A percentile compares a stretch with the other conserved stretches of the same genome.
phyloP scores from a whole-genome alignment of 768 basidiomycete genomes.

The Heimioporus sp. region DNA sequence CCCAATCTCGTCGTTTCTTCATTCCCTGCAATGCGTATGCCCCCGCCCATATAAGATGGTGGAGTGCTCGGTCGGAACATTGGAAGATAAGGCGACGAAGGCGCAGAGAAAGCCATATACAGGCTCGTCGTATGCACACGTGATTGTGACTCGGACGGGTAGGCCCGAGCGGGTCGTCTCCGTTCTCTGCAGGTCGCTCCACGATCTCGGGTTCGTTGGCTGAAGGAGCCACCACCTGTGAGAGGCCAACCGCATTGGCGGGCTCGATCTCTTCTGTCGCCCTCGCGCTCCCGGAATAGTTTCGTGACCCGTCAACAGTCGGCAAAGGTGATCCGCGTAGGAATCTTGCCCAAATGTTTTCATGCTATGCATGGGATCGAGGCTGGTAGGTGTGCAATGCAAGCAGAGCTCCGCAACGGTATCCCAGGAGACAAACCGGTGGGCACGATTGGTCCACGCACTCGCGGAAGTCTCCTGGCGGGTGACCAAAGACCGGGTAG shows the following conservation, averaged over 20 bases:
- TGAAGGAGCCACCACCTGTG: slow-evolving; percentile 8
- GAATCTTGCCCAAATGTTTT: slow-evolving; percentile 16
- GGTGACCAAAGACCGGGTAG: slow-evolving; percentile 23
- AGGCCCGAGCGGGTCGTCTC: slow-evolving; percentile 27
- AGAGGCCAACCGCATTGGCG: slow-evolving; percentile 21
- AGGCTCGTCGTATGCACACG: slow-evolving; percentile 33
- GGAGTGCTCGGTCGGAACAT: slow-evolving; percentile 23
- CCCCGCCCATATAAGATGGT: slow-evolving; percentile 18
- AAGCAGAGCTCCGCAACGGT: slow-evolving; percentile 52
- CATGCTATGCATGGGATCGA: slow-evolving; percentile 11
- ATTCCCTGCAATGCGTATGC: background rate
- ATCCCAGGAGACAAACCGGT: slow-evolving; percentile 46
- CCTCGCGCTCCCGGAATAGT: slow-evolving; percentile 31
- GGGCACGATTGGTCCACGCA: slow-evolving; percentile 24
- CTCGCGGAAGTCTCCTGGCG: background rate
- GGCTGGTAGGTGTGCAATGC: slow-evolving; percentile 28
- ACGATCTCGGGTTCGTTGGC: background rate
- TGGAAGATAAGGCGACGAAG: slow-evolving; percentile 12
- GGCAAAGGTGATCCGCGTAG: slow-evolving; percentile 17
- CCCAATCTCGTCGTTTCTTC: slow-evolving; percentile 12
- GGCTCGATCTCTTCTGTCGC: slow-evolving; percentile 33
- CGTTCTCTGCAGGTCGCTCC: slow-evolving; percentile 6
- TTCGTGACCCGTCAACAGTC: slow-evolving; percentile 18
- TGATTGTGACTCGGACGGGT: slow-evolving; percentile 12
- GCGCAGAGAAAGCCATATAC: slow-evolving; percentile 11